Evolutionary conservation across 2,329 filamentous ascomycete genomes (phyloP), one percentile per base, ranked within the genome.

Genomic region (Hypoxylon sp.): DNA sequence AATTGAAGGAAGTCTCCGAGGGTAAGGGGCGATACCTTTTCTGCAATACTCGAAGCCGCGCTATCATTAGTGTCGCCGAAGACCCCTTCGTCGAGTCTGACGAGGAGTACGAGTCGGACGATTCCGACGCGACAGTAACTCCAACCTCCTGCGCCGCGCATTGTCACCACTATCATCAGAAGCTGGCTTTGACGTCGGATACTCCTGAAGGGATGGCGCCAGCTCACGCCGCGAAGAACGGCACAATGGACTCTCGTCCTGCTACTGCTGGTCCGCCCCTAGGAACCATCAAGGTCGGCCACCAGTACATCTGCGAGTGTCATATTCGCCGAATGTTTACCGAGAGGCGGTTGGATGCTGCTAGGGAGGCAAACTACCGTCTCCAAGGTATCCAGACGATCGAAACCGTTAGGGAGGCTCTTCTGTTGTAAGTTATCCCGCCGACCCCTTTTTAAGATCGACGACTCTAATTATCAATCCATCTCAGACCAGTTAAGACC

Each of bases 351-450:
- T 89, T 91, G 74, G 91, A 93, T 75, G 89, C 92, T 56, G 89
- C 91, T 38, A 90, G 92, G 63, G 94, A 98, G 78, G 93, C 95
- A 75, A 89, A 82, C 67, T 89, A 93, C 71, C 90, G 95, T 57
- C 82, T 98, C 48, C 93, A 96, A 75, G 96, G 95, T 17, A 91
- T 98, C 9, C 88, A 93, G 65, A 91, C 95, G 85, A 95, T 99
- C 68, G 93, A 98, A 76, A 92, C 90, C 67, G 91, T 97, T 45
- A 88, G 95, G 51, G 89, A 90, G 74, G 87, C 88, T 21, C 84
- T 99, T 55, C 91, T 93, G 73, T 82, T 99, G 91, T 96, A 82
- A 74, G 90, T 82, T 3, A n/a, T 48, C 14, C 51, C 36, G 61
- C 21, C 59, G 60, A 2, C 25, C 19, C 34, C 43, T 25, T 57